These are phyloP conservation scores for Schizophyllum amplum DNA, from an alignment of 1,284 basidiomycete species.

Conservation along the genomic window DNA sequence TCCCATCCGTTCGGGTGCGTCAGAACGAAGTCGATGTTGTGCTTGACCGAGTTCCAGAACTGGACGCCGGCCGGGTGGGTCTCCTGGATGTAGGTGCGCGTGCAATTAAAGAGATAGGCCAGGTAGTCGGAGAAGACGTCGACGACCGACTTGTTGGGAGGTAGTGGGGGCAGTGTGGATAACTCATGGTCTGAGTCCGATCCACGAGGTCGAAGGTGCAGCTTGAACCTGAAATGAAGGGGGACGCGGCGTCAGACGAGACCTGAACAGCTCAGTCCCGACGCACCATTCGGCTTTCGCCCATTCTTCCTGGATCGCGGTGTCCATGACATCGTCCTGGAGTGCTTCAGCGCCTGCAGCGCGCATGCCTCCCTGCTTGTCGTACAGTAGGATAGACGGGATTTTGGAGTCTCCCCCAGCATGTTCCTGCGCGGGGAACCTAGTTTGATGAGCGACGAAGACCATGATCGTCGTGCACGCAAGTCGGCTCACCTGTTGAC, in stretches of 20 bases:
- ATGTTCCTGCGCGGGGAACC: background rate
- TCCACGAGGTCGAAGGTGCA: background rate
- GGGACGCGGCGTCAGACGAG: too few species aligned
- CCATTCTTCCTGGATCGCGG: background rate
- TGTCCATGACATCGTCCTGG: background rate
- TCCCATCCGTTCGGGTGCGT: constrained; percentile 38
- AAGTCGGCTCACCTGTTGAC: background rate
- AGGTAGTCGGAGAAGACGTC: constrained; percentile 48
- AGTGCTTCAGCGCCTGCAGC: constrained; percentile 11
- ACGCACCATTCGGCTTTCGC: background rate
- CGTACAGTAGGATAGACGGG: constrained; percentile 11
- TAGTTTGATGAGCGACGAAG: background rate
- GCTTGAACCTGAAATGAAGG: background rate
- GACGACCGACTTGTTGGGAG: constrained; percentile 33
- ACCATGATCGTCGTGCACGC: background rate
- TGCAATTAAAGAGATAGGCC: constrained; percentile 37
- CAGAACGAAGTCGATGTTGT: constrained; percentile 18
- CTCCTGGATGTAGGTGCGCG: constrained; percentile 39
- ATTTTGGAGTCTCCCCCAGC: constrained; percentile 13
- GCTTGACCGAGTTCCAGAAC: constrained; percentile 28
- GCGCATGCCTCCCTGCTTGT: constrained; percentile 2
- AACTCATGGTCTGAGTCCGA: background rate
- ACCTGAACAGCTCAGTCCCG: too few species aligned
- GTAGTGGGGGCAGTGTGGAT: constrained; percentile 31
- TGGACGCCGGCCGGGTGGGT: constrained; percentile 33